Evolutionary conservation across 2,329 filamentous ascomycete species (phyloP), one percentile per base, ranked within the genome.

Genomic region (Ascochyta viciae-villosae): DNA sequence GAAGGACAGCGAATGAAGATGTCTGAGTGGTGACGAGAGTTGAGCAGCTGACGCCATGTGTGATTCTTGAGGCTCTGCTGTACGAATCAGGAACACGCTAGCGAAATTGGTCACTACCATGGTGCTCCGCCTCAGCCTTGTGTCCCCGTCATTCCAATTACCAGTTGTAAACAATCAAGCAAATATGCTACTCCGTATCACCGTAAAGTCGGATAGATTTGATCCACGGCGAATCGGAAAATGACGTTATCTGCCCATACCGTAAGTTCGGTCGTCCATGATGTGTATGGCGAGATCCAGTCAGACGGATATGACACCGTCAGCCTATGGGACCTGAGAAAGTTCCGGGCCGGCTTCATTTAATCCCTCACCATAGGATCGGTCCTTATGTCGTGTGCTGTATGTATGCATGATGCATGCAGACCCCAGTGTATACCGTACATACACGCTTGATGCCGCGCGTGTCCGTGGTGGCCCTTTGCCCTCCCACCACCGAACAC

Each of bases 1-100:
- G 4, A 24, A 23, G 3, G n/a, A n/a, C 42, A 35, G 29, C 29
- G 13, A 61, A 61, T 58, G 10, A 8, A 27, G 19, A 35, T 40
- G 46, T 9, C 15, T 26, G 5, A 33, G 26, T 49, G 35, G 27
- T 41, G 26, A 15, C 24, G 31, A 50, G 16, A 38, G 40, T 49
- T 33, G 42, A 52, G 41, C 49, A 51, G 33, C 33, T 44, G 40
- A 51, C 26, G 31, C 13, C 24, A 39, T 4, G 29, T 4, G 29
- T 13, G 10, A 31, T 13, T 10, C 29, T 15, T 31, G 29, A 31
- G 44, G 44, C 44, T 47, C 44, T 47, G 44, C 44, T 47, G 16
- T n/a, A 6, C 42, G 10, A 44, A 44, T 34, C 16, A 44, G 16
- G 29, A 23, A 43, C 9, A 6, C 19, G 29, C 42, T 45, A 34